Evolutionary conservation across 1,284 basidiomycete species (phyloP).

Genomic region (Ceratobasidium sp.): DNA sequence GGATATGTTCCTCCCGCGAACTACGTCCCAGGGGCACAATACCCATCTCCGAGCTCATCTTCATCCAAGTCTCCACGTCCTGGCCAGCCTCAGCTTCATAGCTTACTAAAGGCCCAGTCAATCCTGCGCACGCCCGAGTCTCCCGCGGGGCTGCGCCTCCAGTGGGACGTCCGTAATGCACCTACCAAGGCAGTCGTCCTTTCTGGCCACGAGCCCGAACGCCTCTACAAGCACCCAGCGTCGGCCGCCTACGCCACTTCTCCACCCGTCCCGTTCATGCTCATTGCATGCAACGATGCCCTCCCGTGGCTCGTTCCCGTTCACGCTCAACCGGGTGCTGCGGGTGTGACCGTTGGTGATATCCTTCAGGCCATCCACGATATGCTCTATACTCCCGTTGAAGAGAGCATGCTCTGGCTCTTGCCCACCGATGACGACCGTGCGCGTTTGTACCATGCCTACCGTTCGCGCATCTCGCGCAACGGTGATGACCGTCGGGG

Average conservation of each 20-base stretch:
- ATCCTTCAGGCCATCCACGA: constrained; percentile 11
- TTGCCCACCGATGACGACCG: constrained; percentile 31
- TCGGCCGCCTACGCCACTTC: constrained; percentile 26
- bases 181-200: constrained; percentile 9
- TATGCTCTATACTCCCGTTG: constrained; percentile 13
- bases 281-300: constrained; percentile 24
- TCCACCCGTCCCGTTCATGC: constrained; percentile 29
- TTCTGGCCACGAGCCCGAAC: constrained; percentile 27
- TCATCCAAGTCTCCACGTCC: constrained; percentile 10
- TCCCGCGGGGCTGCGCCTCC: constrained; percentile 25
- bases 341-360: constrained; percentile 32
- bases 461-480: constrained; percentile 13
- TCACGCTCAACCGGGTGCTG: constrained; percentile 20
- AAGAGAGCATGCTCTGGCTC: constrained; percentile 8
- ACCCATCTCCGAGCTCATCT: constrained; percentile 1
- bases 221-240: constrained; percentile 10
- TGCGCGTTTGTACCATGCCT: constrained; percentile 18
- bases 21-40: neutral
- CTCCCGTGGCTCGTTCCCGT: constrained; percentile 34
- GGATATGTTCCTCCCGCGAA: constrained; percentile 17
- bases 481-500: constrained; percentile 11
- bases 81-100: constrained; percentile 19
- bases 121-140: constrained; percentile 43
- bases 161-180: constrained; percentile 35
- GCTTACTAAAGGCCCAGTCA: constrained; percentile 32